These are phyloP conservation scores for Mortierella sp. DNA, from an alignment of 371 early-diverging fungal genomes.

Conservation along the genomic window DNA sequence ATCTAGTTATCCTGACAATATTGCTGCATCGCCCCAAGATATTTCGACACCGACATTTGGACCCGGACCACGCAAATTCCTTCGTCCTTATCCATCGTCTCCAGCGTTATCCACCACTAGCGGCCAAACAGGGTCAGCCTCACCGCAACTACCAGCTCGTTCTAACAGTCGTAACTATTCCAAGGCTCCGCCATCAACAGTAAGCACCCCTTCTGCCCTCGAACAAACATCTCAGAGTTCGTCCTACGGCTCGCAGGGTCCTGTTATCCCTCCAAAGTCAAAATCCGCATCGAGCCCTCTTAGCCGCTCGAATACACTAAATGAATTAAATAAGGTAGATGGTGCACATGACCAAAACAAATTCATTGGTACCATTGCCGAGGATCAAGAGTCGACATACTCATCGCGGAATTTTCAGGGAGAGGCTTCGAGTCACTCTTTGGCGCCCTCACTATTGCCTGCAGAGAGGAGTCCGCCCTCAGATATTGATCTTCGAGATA, in stretches of 20 bases:
- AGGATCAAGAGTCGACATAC: constrained; percentile 25
- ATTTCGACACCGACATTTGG: constrained; percentile 31
- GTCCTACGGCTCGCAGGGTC: constrained; percentile 9
- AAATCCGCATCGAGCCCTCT: constrained; percentile 35
- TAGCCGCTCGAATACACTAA: constrained; percentile 47
- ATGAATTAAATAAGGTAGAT: constrained; percentile 7
- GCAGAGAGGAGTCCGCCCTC: constrained; percentile 12
- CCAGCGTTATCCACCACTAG: constrained; percentile 13
- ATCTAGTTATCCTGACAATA: neutral
- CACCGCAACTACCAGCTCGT: constrained; percentile 42
- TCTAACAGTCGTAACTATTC: constrained; percentile 43
- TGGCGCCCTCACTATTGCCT: constrained; percentile 33
- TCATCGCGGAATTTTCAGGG: neutral
- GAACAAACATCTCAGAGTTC: constrained; percentile 17
- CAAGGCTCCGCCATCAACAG: constrained; percentile 10
- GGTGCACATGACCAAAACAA: constrained; percentile 11
- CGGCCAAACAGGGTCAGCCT: constrained; percentile 17
- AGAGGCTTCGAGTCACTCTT: neutral
- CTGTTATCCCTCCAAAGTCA: constrained; percentile 33
- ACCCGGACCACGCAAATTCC: constrained; percentile 23
- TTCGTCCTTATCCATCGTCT: constrained; percentile 34
- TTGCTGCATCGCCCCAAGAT: constrained; percentile 20
- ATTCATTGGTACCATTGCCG: constrained; percentile 33
- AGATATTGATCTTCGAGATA: constrained; percentile 2
- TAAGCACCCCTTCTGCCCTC: neutral